Conservation (phyloP, 441 rosid species). For the Flueggea neowawraea region DNA sequence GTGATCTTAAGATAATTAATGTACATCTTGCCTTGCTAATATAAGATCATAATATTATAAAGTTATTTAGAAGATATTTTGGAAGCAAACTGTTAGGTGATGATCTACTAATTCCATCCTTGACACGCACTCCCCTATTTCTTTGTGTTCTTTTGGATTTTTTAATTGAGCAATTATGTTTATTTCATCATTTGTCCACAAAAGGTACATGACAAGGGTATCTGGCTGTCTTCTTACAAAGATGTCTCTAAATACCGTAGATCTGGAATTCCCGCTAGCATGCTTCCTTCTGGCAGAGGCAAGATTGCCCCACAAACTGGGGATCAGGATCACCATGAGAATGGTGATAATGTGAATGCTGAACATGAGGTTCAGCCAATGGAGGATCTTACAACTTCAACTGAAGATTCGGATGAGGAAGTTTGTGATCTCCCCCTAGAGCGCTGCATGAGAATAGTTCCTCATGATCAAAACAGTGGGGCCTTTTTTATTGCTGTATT, state of each 20-base stretch:
- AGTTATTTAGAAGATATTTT: too few species aligned
- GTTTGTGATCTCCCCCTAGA: conserved; percentile 78
- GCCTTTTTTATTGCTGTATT: conserved; percentile 93
- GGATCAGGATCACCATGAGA: conserved; percentile 28
- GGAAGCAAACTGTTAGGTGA: background rate
- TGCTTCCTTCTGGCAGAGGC: conserved; percentile 83
- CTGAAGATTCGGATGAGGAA: conserved; percentile 47
- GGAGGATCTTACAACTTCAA: conserved; percentile 24
- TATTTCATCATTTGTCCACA: conserved; percentile 23
- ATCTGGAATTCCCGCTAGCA: conserved; percentile 60
- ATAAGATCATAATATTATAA: too few species aligned
- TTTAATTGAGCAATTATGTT: background rate
- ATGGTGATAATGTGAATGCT: conserved; percentile 21
- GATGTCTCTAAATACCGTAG: conserved; percentile 52
- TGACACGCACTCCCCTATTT: background rate
- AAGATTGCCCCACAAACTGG: conserved; percentile 23
- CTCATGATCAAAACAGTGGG: conserved; percentile 99
- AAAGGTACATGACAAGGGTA: conserved; percentile 67
- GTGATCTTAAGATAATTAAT: too few species aligned
- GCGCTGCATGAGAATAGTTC: conserved; percentile 86
- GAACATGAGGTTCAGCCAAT: conserved; percentile 32
- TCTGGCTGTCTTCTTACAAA: conserved; percentile 71
- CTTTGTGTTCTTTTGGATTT: background rate
- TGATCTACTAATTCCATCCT: background rate
- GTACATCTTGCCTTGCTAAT: too few species aligned